Base-by-base conservation (phyloP, 345 rosid species). In the Orychophragmus violaceus region DNA sequence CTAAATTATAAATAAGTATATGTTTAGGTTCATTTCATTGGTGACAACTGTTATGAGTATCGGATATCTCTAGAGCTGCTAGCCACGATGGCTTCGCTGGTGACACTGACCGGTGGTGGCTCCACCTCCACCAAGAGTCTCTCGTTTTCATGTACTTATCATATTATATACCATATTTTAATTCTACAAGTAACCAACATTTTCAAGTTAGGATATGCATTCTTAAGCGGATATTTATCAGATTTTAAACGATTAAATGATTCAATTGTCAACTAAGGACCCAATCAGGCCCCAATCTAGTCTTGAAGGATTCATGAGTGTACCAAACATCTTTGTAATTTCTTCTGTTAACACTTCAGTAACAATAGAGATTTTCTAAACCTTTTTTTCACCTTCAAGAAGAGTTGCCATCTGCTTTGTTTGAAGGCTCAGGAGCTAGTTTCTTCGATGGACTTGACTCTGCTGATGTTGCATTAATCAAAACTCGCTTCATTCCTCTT, bases 401-500 rank as follows among this genome's bases (percentile, higher is more conserved):
- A 33, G 68, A 52, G 58, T 66, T 66, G 6, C 82, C 83, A 73
- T 81, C 90, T 30, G 81, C 78, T 68, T 77, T 82, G 53, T 84
- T 82, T 6, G 85, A 62, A 13, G 82, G 56, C 21, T 80, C 83
- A 1, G 30, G 45, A 16, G 84, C 60, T 11, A 85, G 81, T 72
- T 80, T 94, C 95, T 94, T 94, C 6, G 42, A 3, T 25, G 84
- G 62, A 66, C 74, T 83, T 44, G 95, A 84, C 23, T 81, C 86
- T 24, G 71, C 66, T 24, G 88, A 36, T 24, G 88, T 35, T 21
- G 62, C 33, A 64, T 72, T 81, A 78, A 48, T 78, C 73, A 79
- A 63, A 49, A 90, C 96, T 45, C 96, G 88, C 70, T 94, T 94
- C 52, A 87, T 95, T 36, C 97, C 99, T 81, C 97, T 84, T 75